phyloP scores from a whole-genome alignment of 164 flowering plant species.

The Saururus chinensis region DNA sequence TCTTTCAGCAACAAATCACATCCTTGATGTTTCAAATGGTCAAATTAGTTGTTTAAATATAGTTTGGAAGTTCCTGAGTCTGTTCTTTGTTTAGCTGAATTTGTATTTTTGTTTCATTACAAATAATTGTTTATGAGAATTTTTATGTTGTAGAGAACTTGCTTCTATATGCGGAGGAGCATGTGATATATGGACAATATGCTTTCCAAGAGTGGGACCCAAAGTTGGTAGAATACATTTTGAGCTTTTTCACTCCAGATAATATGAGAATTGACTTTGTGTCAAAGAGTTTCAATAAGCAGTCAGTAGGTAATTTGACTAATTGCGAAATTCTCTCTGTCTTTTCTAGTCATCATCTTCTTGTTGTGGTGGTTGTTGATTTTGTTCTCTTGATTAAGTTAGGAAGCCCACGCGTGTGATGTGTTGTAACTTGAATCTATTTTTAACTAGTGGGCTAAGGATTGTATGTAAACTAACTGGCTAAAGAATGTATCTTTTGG shows the following conservation, averaged over 20 bases:
- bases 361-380: no score
- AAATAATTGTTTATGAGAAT: neutral
- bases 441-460: no score
- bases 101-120: neutral
- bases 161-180: conserved; percentile 65
- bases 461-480: no score
- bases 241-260: conserved; percentile 70
- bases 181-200: conserved; percentile 86
- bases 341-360: neutral
- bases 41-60: neutral
- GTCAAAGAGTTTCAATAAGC: conserved; percentile 45
- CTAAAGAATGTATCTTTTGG: no score
- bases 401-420: no score
- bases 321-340: neutral
- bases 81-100: neutral
- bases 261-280: conserved; percentile 88
- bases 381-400: no score
- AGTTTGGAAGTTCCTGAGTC: neutral
- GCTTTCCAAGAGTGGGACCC: conserved; percentile 75
- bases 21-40: neutral
- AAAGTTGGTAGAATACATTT: conserved; percentile 38
- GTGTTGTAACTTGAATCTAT: no score
- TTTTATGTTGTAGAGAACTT: conserved; percentile 49
- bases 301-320: conserved; percentile 38
- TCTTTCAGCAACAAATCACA: neutral